Base-by-base conservation (phyloP, 805 yeast genomes). In the Metschnikowia matae region DNA sequence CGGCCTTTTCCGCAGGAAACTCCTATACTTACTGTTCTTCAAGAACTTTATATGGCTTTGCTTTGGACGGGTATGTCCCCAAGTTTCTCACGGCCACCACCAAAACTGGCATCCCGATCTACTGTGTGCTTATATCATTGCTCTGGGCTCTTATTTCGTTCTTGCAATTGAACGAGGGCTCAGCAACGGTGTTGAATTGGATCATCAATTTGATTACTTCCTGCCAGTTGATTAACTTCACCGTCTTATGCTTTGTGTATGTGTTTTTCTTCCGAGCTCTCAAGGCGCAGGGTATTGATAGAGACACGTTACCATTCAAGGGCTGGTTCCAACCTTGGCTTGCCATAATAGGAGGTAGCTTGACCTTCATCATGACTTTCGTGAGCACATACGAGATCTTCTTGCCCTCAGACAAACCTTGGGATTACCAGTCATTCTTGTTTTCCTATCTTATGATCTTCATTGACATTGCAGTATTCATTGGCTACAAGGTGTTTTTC, bases 1-100 rank as follows among this genome's bases (percentile, higher is more conserved):
- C 87, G 55, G 90, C 88, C 51, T 79, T 87, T 63, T 85, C 92
- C 10, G 95, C 95, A 42, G 84, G 87, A 10, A 88, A 87, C 70
- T 84, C 90, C 2, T 90, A 84, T 67, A 73, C 87, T 61, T 86
- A 85, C 68, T 83, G 84, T 63, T 87, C 87, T 29, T 81, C 94
- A 18, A 79, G 96, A 76, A 81, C 87, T 10, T 69, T 85, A 17
- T 87, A 85, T 62, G 86, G 87, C 35, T 70, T 88, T 55, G 79
- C 94, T 1, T 78, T 81, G 46, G 85, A 84, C 58, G 87, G 89
- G 6, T 82, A 82, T 62, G 90, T 92, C 10, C 94, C 94, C 55
- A 73, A 69, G 55, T 85, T 61, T 82, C 87, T 63, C 73, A 87
- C 74, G 4, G 68, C 73, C 39, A 74, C 78, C 56, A 74, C 75